Evolutionary conservation across 2,329 filamentous ascomycete species (phyloP).

Genomic region (Septoria petroselini): DNA sequence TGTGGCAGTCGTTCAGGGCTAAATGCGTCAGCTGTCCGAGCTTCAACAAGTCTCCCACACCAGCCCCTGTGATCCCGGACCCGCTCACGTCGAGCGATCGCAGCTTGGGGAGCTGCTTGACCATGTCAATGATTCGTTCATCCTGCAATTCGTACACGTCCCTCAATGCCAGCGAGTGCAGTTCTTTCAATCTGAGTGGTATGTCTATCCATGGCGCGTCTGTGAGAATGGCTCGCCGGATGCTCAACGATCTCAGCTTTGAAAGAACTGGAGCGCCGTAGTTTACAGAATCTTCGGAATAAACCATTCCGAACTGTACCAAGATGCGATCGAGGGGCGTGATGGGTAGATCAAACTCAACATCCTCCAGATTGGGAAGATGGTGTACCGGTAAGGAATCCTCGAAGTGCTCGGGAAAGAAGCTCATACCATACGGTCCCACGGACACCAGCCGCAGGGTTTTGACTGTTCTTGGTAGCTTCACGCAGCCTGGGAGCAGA

Average conservation of each 20-base stretch:
- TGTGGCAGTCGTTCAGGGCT: constrained; percentile 38
- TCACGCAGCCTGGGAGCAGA: neutral
- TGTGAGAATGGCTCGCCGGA: neutral
- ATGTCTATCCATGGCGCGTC: neutral
- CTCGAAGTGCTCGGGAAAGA: neutral
- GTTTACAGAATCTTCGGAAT: too few relatives aligned
- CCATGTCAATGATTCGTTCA: constrained; percentile 21
- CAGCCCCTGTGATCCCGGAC: constrained; percentile 42
- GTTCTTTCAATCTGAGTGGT: neutral
- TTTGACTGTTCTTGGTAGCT: constrained; percentile 12
- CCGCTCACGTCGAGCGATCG: constrained; percentile 38
- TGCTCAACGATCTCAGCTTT: too few relatives aligned
- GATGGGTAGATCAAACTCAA: too few relatives aligned
- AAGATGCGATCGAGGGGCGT: too few relatives aligned
- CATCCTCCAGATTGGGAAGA: too few relatives aligned
- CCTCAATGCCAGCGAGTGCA: neutral
- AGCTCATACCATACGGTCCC: neutral
- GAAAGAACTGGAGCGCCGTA: too few relatives aligned
- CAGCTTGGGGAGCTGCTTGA: constrained; percentile 27
- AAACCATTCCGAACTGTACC: too few relatives aligned
- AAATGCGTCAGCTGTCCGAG: constrained; percentile 32
- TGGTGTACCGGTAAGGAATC: too few relatives aligned
- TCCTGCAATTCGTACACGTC: neutral
- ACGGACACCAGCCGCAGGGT: neutral
- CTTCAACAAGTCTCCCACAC: constrained; percentile 40